phyloP scores from a whole-genome alignment of 352 stramenopile genomes.

The Phytophthora pluvialis region DNA sequence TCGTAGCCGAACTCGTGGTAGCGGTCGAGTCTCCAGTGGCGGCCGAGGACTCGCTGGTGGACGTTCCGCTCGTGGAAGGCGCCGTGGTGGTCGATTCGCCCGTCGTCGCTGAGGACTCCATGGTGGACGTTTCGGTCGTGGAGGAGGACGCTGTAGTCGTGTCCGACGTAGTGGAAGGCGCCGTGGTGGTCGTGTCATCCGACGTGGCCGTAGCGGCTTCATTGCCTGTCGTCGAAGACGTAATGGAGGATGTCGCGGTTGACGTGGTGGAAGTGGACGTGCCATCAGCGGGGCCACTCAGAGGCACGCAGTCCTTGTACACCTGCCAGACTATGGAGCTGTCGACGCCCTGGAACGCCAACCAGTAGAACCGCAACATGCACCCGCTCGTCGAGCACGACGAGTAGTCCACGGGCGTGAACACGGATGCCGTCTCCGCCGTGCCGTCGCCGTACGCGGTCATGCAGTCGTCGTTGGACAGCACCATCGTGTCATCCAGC shows the following conservation, averaged over 20 bases:
- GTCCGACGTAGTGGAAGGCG: neutral
- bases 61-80: neutral
- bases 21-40: constrained; percentile 2
- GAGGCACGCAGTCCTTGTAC: constrained; percentile 48
- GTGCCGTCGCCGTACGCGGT: constrained; percentile 39
- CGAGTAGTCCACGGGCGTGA: constrained; percentile 48
- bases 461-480: constrained; percentile 45
- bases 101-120: neutral
- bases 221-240: constrained; percentile 18
- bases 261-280: constrained; percentile 24
- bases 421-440: constrained; percentile 31
- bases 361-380: constrained; percentile 50
- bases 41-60: constrained; percentile 1
- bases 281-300: constrained; percentile 26
- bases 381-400: constrained; percentile 38
- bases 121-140: neutral
- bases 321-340: constrained; percentile 41
- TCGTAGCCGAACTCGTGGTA: constrained; percentile 2
- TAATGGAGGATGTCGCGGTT: neutral
- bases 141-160: neutral
- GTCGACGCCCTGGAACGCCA: constrained; percentile 41
- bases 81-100: neutral
- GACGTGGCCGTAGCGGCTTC: constrained; percentile 18
- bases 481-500: constrained; percentile 41
- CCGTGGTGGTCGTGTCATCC: constrained; percentile 5